phyloP scores from a whole-genome alignment of 768 basidiomycete genomes.

The Russula earlei region DNA sequence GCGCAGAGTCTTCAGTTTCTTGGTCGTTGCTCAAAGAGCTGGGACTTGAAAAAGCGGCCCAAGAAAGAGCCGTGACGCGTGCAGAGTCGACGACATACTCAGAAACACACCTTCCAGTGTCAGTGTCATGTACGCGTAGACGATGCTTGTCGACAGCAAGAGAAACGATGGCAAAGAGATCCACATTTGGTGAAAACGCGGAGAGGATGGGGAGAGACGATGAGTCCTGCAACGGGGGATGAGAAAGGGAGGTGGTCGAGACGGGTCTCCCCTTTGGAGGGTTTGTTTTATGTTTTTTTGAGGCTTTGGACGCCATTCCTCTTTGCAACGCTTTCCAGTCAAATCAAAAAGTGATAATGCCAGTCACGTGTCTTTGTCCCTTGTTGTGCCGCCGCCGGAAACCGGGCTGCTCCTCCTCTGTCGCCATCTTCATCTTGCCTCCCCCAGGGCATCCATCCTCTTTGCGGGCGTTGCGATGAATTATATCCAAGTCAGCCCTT shows the following conservation, averaged over 20 bases:
- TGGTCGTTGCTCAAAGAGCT: slow-evolving; percentile 21
- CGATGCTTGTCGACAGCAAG: slow-evolving; percentile 66
- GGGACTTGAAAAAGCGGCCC: slow-evolving; percentile 34
- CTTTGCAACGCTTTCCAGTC: not conserved
- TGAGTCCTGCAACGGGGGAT: slow-evolving; percentile 43
- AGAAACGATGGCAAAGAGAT: slow-evolving; percentile 51
- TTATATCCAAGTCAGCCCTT: slow-evolving; percentile 43
- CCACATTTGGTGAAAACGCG: slow-evolving; percentile 49
- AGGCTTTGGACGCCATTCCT: slow-evolving; percentile 37
- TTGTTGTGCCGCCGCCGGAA: not conserved
- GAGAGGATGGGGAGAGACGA: slow-evolving; percentile 37
- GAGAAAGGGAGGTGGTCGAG: slow-evolving; percentile 47
- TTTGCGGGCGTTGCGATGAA: slow-evolving; percentile 32
- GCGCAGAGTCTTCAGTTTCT: slow-evolving; percentile 26
- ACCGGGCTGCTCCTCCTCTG: not conserved
- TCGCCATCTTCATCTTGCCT: not conserved
- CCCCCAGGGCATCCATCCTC: not conserved
- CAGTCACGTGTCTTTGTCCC: slow-evolving; percentile 2
- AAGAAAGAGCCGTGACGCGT: slow-evolving; percentile 45
- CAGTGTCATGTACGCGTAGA: slow-evolving; percentile 52
- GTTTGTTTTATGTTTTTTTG: slow-evolving; percentile 48
- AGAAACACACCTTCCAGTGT: slow-evolving; percentile 43
- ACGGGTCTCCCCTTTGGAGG: slow-evolving; percentile 41
- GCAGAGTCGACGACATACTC: slow-evolving; percentile 49
- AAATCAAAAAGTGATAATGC: not conserved